These are phyloP conservation scores for Spatholobus suberectus DNA, from an alignment of 306 rosid species.

Conservation along the genomic window DNA sequence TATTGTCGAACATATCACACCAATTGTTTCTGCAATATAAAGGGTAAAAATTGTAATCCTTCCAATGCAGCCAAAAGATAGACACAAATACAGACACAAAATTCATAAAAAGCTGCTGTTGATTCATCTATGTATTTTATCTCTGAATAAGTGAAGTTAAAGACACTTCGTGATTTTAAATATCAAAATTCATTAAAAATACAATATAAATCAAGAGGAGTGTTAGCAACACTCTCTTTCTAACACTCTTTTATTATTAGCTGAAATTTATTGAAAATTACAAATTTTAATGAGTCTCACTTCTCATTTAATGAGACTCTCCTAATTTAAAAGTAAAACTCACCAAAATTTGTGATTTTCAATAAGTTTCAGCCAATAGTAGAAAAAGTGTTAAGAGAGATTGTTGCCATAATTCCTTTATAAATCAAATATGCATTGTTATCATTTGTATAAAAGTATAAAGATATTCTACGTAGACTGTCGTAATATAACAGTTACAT, in stretches of 20 bases:
- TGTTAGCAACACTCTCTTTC: no score
- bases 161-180: slow-evolving; percentile 7
- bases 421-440: slow-evolving; percentile 13
- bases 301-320: no score
- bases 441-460: not conserved
- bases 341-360: no score
- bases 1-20: slow-evolving; percentile 13
- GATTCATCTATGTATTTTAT: slow-evolving; percentile 10
- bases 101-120: not conserved
- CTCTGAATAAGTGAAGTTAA: not conserved
- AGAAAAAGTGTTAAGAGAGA: no score
- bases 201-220: slow-evolving; percentile 2
- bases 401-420: no score
- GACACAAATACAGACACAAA: not conserved
- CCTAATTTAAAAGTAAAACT: no score
- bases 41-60: not conserved
- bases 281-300: no score
- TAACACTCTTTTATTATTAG: no score
- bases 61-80: not conserved
- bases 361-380: no score
- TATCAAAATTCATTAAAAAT: not conserved
- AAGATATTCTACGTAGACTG: not conserved
- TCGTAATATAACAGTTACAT: slow-evolving; percentile 3
- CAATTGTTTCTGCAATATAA: not conserved
- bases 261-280: no score